Base-by-base conservation (phyloP, 106 monocot genomes). In the Acanthochlamys bracteata region DNA sequence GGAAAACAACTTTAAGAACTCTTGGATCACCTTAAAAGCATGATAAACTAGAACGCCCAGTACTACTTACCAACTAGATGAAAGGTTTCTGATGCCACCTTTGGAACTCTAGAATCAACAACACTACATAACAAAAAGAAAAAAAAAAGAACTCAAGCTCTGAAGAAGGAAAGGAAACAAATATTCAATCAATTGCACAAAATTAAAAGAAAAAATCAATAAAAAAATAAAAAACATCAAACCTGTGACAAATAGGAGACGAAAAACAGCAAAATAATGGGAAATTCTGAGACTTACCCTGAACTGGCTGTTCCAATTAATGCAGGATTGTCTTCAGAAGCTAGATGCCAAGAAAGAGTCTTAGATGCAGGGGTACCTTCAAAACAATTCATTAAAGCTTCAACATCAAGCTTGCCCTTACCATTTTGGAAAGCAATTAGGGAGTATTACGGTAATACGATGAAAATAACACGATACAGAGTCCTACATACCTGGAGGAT, bases 341-440 rank as follows among this genome's bases (percentile, higher is more conserved):
- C 65, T 23, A 94, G 75, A 82, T 84, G 86, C 86, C 93, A 94
- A 4, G 73, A 86, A 74, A 94, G 89, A 22, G 84, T 84, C 70
- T 84, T 89, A 46, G 78, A 76, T 67, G 84, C 69, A 73, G 67
- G 63, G 41, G 66, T 76, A 42, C 79, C 75, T 77, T 27, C 10
- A 68, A 51, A 20, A 43, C 11, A 53, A 43, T 43, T 43, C 43
- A 13, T 43, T 43, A 13, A 43, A 43, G 13, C 43, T 43, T 43
- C 13, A 43, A 13, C 43, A 57, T 12, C 61, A 39, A 41, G 16
- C 24, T 9, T 43, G 0, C n/a, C n/a, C n/a, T n/a, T n/a, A n/a
- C n/a, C n/a, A n/a, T n/a, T n/a, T n/a, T n/a, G n/a, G n/a, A n/a
- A n/a, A n/a, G n/a, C n/a, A n/a, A n/a, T 27, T 16, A 25, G 11